Conservation (phyloP, 2,329 filamentous ascomycete genomes). For the Xylariales sp. region DNA sequence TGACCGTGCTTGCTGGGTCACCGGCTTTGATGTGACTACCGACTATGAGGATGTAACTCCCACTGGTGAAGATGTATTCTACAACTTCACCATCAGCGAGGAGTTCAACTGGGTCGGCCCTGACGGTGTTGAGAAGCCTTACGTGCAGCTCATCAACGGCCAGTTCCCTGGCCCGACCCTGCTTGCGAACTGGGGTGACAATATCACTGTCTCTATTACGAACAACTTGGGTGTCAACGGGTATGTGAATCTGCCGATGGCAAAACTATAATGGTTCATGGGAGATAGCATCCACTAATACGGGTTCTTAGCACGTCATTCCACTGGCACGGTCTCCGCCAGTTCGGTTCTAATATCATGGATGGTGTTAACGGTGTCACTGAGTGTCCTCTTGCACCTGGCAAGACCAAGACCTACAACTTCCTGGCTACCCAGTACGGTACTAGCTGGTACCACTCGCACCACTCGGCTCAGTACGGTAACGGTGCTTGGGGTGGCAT, state of each 20-base stretch:
- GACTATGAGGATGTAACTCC: slow-evolving; percentile 19
- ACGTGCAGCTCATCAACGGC: slow-evolving; percentile 58
- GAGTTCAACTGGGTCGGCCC: slow-evolving; percentile 17
- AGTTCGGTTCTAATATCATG: slow-evolving; percentile 34
- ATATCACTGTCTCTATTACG: slow-evolving; percentile 59
- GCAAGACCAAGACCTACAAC: slow-evolving; percentile 26
- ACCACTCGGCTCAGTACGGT: slow-evolving; percentile 46
- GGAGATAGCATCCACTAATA: no score
- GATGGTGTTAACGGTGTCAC: slow-evolving; percentile 41
- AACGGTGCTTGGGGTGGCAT: slow-evolving; percentile 50
- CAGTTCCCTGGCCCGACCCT: slow-evolving; percentile 65
- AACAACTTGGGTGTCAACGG: slow-evolving; percentile 55
- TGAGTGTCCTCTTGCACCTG: slow-evolving; percentile 36
- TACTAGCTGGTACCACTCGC: slow-evolving; percentile 29
- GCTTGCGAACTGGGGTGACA: slow-evolving; percentile 60
- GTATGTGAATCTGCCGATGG: slow-evolving; percentile 44
- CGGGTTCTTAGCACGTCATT: slow-evolving; percentile 34
- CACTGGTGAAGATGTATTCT: slow-evolving; percentile 11
- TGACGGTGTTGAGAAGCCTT: slow-evolving; percentile 17
- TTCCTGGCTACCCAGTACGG: slow-evolving; percentile 32
- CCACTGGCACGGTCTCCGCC: slow-evolving; percentile 45
- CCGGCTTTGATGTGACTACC: slow-evolving; percentile 18
- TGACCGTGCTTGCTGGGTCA: slow-evolving; percentile 19
- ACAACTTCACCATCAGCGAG: slow-evolving; percentile 16
- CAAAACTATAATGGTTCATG: no score